These are phyloP conservation scores for Penicillium fuscoglaucum DNA, from an alignment of 2,329 filamentous ascomycete species.

Conservation along the genomic window DNA sequence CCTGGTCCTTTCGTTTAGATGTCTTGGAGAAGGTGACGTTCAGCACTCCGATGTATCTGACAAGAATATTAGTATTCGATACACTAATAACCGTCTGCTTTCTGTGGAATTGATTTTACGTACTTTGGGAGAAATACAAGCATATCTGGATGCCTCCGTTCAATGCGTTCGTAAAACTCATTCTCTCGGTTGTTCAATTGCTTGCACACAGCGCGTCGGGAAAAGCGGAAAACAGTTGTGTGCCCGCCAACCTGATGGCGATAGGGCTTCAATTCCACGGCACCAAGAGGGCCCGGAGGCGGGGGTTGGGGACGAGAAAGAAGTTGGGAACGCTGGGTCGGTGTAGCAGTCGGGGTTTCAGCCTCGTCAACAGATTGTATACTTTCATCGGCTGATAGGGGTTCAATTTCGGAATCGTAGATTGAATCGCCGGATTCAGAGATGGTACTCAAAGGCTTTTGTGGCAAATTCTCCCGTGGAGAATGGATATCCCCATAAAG, in stretches of 20 bases:
- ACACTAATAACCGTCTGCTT: not conserved
- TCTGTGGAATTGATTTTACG: constrained; percentile 39
- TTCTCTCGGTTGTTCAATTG: constrained; percentile 98
- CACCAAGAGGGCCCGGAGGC: constrained; percentile 65
- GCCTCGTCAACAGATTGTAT: constrained; percentile 52
- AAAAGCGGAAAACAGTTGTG: constrained; percentile 94
- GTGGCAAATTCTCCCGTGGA: constrained; percentile 40
- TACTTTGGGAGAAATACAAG: constrained; percentile 83
- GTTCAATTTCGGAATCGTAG: constrained; percentile 51
- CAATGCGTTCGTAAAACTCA: constrained; percentile 96
- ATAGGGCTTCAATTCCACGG: constrained; percentile 94
- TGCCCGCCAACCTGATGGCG: constrained; percentile 97
- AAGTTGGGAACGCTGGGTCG: constrained; percentile 33
- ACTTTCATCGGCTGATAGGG: constrained; percentile 46
- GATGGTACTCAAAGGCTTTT: constrained; percentile 38
- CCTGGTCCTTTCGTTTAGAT: constrained; percentile 57
- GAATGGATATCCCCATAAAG: constrained; percentile 58
- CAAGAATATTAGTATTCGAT: constrained; percentile 15
- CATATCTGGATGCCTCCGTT: constrained; percentile 84
- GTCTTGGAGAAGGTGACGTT: constrained; percentile 94
- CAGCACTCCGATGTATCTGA: constrained; percentile 86
- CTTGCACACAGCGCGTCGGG: constrained; percentile 92
- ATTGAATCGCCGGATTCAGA: constrained; percentile 44
- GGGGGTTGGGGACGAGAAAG: constrained; percentile 32
- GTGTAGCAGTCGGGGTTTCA: constrained; percentile 51